Percentiles rank a stretch among this genome's conserved stretches.
These are phyloP conservation scores for Akanthomyces muscarius DNA, from an alignment of 2,329 filamentous ascomycete genomes.

Conservation along the genomic window DNA sequence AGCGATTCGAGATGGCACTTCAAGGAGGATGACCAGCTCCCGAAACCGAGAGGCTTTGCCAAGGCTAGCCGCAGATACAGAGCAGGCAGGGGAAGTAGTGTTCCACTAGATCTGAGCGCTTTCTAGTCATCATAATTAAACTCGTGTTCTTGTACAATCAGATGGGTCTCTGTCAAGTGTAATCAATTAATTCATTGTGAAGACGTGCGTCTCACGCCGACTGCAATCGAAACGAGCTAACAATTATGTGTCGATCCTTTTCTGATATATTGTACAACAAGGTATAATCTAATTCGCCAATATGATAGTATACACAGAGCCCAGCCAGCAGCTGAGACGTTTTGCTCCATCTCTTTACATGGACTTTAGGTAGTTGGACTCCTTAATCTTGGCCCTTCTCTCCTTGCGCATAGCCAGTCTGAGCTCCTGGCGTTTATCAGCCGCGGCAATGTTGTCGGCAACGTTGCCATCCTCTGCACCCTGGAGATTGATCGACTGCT, in stretches of 20 bases:
- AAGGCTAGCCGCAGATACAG: constrained; percentile 76
- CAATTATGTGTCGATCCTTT: background rate
- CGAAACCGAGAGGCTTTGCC: constrained; percentile 77
- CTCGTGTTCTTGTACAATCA: constrained; percentile 15
- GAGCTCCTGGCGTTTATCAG: constrained; percentile 55
- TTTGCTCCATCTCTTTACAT: constrained; percentile 48
- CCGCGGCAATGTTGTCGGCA: constrained; percentile 45
- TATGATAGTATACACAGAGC: constrained; percentile 27
- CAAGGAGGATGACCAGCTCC: constrained; percentile 73
- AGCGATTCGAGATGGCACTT: constrained; percentile 85
- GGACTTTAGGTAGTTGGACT: constrained; percentile 78
- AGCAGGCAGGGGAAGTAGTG: constrained; percentile 88
- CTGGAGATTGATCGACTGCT: constrained; percentile 74
- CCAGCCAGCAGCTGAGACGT: background rate
- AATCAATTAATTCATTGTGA: background rate
- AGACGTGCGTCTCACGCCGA: background rate
- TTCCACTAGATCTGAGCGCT: constrained; percentile 76
- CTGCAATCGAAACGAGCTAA: background rate
- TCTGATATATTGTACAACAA: constrained; percentile 15
- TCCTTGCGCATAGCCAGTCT: constrained; percentile 70
- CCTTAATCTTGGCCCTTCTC: constrained; percentile 74
- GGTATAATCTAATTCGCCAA: constrained; percentile 9
- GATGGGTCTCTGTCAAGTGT: background rate
- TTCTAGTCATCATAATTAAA: constrained; percentile 33
- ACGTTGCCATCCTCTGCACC: constrained; percentile 40